Evolutionary conservation across 2,329 filamentous ascomycete species (phyloP), one percentile per base, ranked within the genome.

Genomic region (Microdochium paspali): DNA sequence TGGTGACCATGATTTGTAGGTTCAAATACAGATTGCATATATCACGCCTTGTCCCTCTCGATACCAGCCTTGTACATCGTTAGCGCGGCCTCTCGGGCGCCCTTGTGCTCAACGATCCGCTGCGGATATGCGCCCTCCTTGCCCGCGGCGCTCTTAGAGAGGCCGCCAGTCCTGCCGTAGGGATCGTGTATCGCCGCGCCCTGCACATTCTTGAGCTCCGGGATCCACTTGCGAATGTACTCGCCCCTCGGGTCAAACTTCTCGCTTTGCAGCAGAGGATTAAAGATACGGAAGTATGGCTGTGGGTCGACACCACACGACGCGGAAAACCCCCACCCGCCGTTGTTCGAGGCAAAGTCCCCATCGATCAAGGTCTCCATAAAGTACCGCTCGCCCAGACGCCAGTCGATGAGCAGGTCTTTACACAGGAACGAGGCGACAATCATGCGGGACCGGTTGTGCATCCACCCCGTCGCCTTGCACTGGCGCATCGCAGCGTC

Each of bases 281-380:
- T 95, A 66, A 95, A 95, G 46, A 95, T 86, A 6, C 89, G 77
- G 53, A 95, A 95, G 61, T 94, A 95, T 0, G 90, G 89, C 64
- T 95, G 87, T 1, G 88, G 86, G 62, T 94, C 88, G 6, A 90
- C 86, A 1, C 87, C 66, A 18, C 70, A 66, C 9, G 61, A 64
- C 3, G 66, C 66, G 25, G 63, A 60, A 50, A 70, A 72, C n/a
- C 69, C 78, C 75, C 76, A 80, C 3, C 77, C 77, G 24, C 76
- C 74, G 51, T 87, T 89, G 62, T 91, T 91, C 49, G 79, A 84
- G 0, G 85, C 84, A 59, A 90, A 88, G 60, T 90, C 87, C 15
- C 86, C 85, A 57, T 91, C 87, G 48, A 90, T 77, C 7, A 90
- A 70, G 53, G 85, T 72, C 59, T 87, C 81, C 86, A 93, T 93